Evolutionary conservation across 169 alveolate genomes (phyloP).

Genomic region (Ichthyophthirius multifiliis): DNA sequence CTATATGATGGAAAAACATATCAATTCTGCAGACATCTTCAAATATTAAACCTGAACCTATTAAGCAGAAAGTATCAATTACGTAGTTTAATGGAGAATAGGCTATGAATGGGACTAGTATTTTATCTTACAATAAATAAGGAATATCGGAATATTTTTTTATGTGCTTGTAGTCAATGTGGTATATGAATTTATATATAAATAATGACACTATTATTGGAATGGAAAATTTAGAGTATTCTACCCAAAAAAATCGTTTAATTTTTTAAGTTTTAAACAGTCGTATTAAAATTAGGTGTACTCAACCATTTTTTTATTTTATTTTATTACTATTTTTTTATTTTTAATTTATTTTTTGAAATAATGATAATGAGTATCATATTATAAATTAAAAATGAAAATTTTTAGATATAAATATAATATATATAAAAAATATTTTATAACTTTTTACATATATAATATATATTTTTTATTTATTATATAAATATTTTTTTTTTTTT

Average conservation of each 20-base stretch:
- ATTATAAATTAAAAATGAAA: too few species aligned
- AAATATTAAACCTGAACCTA: background rate
- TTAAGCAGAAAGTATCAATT: background rate
- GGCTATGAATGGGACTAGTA: background rate
- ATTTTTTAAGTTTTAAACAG: background rate
- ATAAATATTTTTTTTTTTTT: too few species aligned
- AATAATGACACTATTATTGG: background rate
- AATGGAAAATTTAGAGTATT: background rate
- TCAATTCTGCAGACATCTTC: background rate
- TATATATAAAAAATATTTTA: too few species aligned
- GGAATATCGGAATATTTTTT: background rate
- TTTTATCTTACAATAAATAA: background rate
- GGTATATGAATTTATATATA: background rate
- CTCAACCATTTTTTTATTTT: background rate
- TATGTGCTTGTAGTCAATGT: background rate
- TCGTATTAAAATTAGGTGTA: background rate
- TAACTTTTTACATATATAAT: too few species aligned
- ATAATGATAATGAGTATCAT: too few species aligned
- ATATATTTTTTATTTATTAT: too few species aligned
- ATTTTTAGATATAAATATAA: too few species aligned
- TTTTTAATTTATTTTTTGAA: too few species aligned
- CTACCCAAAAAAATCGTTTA: background rate
- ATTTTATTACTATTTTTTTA: too few species aligned
- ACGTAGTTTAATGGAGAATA: background rate
- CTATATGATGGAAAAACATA: background rate